phyloP scores from a whole-genome alignment of 306 rosid genomes.

The Pueraria montana region DNA sequence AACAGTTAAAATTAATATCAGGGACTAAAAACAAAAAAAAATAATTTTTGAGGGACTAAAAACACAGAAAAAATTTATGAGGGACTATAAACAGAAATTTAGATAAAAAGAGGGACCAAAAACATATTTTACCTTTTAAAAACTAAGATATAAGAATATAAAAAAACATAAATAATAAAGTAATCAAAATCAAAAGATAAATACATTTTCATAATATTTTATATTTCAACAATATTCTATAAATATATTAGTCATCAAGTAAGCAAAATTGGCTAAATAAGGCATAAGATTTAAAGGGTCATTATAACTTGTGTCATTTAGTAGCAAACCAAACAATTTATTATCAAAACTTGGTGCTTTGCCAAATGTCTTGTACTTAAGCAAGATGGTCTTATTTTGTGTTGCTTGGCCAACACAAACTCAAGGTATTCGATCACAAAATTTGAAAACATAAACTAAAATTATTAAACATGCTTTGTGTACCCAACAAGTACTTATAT shows the following conservation, averaged over 20 bases:
- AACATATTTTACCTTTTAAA: no score
- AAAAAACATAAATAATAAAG: not conserved
- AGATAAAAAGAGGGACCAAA: no score
- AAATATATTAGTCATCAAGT: not conserved
- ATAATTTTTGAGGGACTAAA: no score
- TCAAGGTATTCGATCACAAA: not conserved
- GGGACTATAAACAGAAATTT: no score
- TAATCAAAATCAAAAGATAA: conserved; percentile 7
- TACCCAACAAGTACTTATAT: not conserved
- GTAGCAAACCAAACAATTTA: conserved; percentile 10
- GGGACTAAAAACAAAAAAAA: no score
- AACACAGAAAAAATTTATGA: no score
- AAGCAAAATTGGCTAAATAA: conserved; percentile 4
- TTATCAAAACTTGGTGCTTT: not conserved
- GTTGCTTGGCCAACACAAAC: not conserved
- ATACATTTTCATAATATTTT: conserved; percentile 4
- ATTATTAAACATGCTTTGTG: not conserved
- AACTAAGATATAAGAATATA: not conserved
- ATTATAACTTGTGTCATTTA: not conserved
- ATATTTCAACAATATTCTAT: conserved; percentile 8
- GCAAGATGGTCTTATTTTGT: not conserved
- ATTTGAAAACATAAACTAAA: not conserved
- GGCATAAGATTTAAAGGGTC: conserved; percentile 19
- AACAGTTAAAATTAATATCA: no score
- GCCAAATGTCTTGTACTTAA: not conserved